A percentile compares a stretch with the other conserved stretches of the same genome.
Evolutionary conservation across 2,329 filamentous ascomycete species (phyloP).

Genomic region (Tolypocladium tropicale): DNA sequence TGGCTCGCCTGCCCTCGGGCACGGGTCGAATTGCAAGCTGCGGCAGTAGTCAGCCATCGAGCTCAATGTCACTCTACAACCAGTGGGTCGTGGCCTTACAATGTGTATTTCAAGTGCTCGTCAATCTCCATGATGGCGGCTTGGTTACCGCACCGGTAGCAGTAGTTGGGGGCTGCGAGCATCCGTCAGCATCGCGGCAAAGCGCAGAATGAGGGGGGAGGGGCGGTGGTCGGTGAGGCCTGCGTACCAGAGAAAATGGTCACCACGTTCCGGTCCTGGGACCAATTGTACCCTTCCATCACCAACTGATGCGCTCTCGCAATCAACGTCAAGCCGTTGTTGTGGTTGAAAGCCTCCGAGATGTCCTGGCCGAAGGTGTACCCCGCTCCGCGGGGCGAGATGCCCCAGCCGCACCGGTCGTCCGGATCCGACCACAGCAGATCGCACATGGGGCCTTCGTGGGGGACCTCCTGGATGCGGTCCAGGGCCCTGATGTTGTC

Average conservation of each 20-base stretch:
- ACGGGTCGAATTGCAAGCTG: constrained; percentile 98
- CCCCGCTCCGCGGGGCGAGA: constrained; percentile 85
- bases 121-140: constrained; percentile 99
- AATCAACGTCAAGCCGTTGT: constrained; percentile 93
- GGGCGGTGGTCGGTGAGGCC: constrained; percentile 12
- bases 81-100: constrained; percentile 51
- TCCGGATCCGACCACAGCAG: constrained; percentile 97
- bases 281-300: constrained; percentile 99
- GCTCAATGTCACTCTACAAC: background rate
- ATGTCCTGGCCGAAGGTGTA: constrained; percentile 97
- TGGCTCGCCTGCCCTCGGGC: constrained; percentile 90
- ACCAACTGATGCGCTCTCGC: constrained; percentile 95
- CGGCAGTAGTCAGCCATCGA: constrained; percentile 13
- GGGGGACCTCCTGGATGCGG: constrained; percentile 95
- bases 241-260: constrained; percentile 87
- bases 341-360: constrained; percentile 97
- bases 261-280: constrained; percentile 93
- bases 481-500: constrained; percentile 94
- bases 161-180: constrained; percentile 72
- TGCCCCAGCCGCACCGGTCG: constrained; percentile 92
- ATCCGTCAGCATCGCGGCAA: constrained; percentile 8
- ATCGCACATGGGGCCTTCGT: constrained; percentile 97
- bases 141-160: constrained; percentile 97
- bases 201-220: too few species aligned
- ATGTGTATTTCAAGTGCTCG: constrained; percentile 98